Evolutionary conservation across 129 eudicot species (phyloP).

Genomic region (Solidago caesia): DNA sequence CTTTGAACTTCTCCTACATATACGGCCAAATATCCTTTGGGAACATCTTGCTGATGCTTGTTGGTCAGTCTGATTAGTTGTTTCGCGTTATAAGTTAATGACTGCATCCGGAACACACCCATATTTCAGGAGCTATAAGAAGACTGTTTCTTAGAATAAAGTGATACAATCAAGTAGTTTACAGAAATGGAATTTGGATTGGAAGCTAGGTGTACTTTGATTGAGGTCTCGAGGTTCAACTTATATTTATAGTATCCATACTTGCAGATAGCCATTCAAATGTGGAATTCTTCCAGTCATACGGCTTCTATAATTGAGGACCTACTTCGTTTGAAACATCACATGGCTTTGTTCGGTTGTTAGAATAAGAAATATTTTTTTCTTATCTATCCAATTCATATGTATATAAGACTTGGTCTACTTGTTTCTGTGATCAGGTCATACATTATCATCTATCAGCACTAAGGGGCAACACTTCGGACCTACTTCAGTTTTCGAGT

Average conservation of each 20-base stretch:
- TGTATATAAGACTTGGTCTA: slow-evolving; percentile 14
- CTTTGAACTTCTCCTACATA: slow-evolving; percentile 40
- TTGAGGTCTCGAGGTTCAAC: neutral
- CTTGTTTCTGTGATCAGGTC: slow-evolving; percentile 24
- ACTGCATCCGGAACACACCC: slow-evolving; percentile 32
- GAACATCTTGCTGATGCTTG: slow-evolving; percentile 32
- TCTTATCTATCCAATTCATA: slow-evolving; percentile 14
- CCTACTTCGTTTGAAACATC: slow-evolving; percentile 30
- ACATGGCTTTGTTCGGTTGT: slow-evolving; percentile 32
- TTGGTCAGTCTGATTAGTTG: slow-evolving; percentile 24
- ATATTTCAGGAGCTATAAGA: slow-evolving; percentile 5
- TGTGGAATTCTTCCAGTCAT: neutral
- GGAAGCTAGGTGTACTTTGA: neutral
- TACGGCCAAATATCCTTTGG: slow-evolving; percentile 53
- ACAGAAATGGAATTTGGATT: neutral
- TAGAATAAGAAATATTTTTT: slow-evolving; percentile 2
- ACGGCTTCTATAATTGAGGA: slow-evolving; percentile 12
- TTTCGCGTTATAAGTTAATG: slow-evolving; percentile 30
- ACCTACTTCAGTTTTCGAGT: neutral
- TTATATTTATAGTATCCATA: neutral
- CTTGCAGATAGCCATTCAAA: slow-evolving; percentile 20
- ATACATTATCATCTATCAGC: neutral
- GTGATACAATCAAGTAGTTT: neutral
- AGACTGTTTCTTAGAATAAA: slow-evolving; percentile 5
- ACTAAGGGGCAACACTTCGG: neutral